phyloP scores from a whole-genome alignment of 2,329 filamentous ascomycete genomes.

The Apiospora aurea region DNA sequence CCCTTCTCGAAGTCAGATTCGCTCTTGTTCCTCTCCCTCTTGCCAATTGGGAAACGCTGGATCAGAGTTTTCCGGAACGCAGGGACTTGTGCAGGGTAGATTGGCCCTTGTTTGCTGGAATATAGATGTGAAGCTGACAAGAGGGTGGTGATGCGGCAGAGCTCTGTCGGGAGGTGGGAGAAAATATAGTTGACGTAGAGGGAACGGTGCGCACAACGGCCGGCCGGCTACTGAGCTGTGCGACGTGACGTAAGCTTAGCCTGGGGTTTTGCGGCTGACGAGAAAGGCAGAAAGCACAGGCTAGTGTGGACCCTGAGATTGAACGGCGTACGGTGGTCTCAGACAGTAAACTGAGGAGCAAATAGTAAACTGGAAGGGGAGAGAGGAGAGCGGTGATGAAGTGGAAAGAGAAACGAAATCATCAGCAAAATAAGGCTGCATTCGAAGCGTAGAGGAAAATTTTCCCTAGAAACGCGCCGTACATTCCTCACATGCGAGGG shows the following conservation, averaged over 20 bases:
- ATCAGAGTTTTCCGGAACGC: not conserved
- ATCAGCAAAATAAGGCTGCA: slow-evolving; percentile 9
- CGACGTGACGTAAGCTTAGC: slow-evolving; percentile 16
- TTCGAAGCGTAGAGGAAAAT: slow-evolving; percentile 1
- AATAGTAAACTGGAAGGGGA: not conserved
- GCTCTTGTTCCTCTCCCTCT: not conserved
- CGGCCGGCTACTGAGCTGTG: not conserved
- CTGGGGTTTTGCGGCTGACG: not conserved
- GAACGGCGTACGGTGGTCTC: not conserved
- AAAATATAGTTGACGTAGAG: slow-evolving; percentile 12
- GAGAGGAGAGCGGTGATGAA: not conserved
- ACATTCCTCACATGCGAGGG: slow-evolving; percentile 16
- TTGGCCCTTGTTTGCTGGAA: not conserved
- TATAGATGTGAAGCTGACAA: not conserved
- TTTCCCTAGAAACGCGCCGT: slow-evolving; percentile 5
- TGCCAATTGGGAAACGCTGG: not conserved
- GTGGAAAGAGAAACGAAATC: not conserved
- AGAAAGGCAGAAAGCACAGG: not conserved
- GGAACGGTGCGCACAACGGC: slow-evolving; percentile 16
- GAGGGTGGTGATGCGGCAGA: not conserved
- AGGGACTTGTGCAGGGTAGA: slow-evolving; percentile 1
- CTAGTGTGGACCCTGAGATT: not conserved
- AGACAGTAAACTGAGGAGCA: not conserved
- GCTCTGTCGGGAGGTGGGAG: not conserved
- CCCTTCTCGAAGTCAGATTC: slow-evolving; percentile 5